Conservation (phyloP, 106 monocot genomes). For the Dioscorea dumetorum region DNA sequence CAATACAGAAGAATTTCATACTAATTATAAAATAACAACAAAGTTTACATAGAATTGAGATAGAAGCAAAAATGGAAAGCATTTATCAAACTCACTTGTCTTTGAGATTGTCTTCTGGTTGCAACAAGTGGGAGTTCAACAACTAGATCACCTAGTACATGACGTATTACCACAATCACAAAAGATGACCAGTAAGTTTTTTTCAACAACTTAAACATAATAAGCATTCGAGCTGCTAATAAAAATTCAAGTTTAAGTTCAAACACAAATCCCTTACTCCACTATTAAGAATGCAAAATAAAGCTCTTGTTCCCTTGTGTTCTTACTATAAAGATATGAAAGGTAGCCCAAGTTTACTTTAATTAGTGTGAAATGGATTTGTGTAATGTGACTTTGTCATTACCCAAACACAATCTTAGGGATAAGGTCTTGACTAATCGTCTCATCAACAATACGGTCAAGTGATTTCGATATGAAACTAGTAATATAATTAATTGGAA, state of each 20-base stretch:
- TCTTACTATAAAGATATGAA: conserved; percentile 24
- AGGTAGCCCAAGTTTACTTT: conserved; percentile 19
- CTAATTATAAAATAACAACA: too few relatives aligned
- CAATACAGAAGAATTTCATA: too few relatives aligned
- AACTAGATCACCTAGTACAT: conserved; percentile 29
- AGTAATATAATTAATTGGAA: too few relatives aligned
- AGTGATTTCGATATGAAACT: too few relatives aligned
- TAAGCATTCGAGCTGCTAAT: too few relatives aligned
- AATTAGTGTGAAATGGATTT: conserved; percentile 10
- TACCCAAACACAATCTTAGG: too few relatives aligned
- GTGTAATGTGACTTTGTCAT: too few relatives aligned
- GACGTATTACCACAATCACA: conserved; percentile 30
- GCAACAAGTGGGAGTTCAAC: conserved; percentile 48
- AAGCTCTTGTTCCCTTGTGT: conserved; percentile 27
- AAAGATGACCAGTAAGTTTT: conserved; percentile 39
- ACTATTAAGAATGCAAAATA: conserved; percentile 22
- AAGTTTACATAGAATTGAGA: too few relatives aligned
- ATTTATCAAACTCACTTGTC: conserved; percentile 17
- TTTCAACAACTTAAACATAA: too few relatives aligned
- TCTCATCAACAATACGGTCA: too few relatives aligned
- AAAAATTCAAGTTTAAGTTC: conserved; percentile 1
- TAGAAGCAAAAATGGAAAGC: too few relatives aligned
- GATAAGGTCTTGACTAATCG: too few relatives aligned
- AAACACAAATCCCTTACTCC: conserved; percentile 6
- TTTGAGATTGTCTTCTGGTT: conserved; percentile 25